phyloP scores from a whole-genome alignment of 768 basidiomycete genomes.

The Psilocybe tampanensis region DNA sequence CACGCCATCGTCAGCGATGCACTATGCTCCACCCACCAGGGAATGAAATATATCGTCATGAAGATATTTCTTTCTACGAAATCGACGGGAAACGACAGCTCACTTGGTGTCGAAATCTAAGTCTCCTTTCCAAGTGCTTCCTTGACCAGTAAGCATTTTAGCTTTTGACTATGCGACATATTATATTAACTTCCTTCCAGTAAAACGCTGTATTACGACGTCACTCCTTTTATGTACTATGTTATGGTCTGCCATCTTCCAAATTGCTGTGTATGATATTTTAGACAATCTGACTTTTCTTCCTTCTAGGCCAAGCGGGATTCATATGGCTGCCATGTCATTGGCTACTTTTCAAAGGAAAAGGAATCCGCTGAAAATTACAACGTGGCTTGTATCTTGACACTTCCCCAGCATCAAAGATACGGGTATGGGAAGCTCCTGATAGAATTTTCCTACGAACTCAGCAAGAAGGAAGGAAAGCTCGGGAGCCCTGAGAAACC shows the following conservation, averaged over 20 bases:
- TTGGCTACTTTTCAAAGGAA: constrained; percentile 99
- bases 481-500: constrained; percentile 98
- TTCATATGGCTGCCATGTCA: constrained; percentile 87
- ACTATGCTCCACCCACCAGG: constrained; percentile 93
- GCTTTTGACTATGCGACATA: constrained; percentile 9
- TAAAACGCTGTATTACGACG: constrained; percentile 99
- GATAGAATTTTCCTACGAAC: constrained; percentile 98
- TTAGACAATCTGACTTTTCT: constrained; percentile 10
- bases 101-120: constrained; percentile 96
- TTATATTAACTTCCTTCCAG: constrained; percentile 40
- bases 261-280: background rate
- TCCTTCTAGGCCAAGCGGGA: constrained; percentile 75
- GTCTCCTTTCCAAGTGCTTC: constrained; percentile 96
- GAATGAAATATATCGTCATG: constrained; percentile 98
- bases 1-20: constrained; percentile 90
- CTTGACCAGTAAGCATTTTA: constrained; percentile 85
- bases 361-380: constrained; percentile 98
- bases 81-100: constrained; percentile 96
- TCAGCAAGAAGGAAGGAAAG: constrained; percentile 95
- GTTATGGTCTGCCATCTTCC: constrained; percentile 73
- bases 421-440: constrained; percentile 94
- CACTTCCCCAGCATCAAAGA: constrained; percentile 97
- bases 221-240: constrained; percentile 99
- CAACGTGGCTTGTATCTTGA: constrained; percentile 98
- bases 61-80: constrained; percentile 97